Percentiles rank a stretch among this genome's conserved stretches.
Evolutionary conservation across 1,139 yeast species (phyloP).

Genomic region (Tardiomyces depauwii): DNA sequence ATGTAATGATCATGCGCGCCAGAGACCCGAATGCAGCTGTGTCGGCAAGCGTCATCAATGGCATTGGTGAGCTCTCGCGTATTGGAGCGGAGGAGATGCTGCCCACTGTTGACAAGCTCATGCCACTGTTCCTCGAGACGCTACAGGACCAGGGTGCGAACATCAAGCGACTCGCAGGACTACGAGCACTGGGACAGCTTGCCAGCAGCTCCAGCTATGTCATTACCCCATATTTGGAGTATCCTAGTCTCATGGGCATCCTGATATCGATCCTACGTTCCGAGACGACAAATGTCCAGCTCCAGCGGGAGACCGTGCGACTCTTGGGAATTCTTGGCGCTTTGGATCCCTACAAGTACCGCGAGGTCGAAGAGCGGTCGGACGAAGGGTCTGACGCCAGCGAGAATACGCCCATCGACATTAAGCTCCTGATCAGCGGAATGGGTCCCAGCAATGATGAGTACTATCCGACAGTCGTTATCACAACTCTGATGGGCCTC

Average conservation of each 20-base stretch:
- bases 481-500: conserved; percentile 70
- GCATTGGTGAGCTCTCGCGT: conserved; percentile 82
- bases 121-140: conserved; percentile 82
- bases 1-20: conserved; percentile 68
- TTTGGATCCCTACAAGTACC: conserved; percentile 87
- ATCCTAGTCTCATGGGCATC: conserved; percentile 78
- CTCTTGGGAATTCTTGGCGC: conserved; percentile 92
- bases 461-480: conserved; percentile 92
- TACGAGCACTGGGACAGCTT: conserved; percentile 77
- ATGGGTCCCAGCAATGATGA: conserved; percentile 91
- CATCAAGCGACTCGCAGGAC: conserved; percentile 78
- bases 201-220: conserved; percentile 92
- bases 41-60: conserved; percentile 73
- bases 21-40: conserved; percentile 54
- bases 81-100: conserved; percentile 83
- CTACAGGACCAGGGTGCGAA: conserved; percentile 88
- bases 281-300: conserved; percentile 54
- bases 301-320: conserved; percentile 79
- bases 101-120: conserved; percentile 59
- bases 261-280: conserved; percentile 71
- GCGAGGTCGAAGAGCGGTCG: conserved; percentile 73
- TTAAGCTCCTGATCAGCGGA: conserved; percentile 82
- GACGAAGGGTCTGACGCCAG: conserved; percentile 32
- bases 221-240: conserved; percentile 82
- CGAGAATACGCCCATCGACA: conserved; percentile 79